These are phyloP conservation scores for Arachis hypogaea DNA, from an alignment of 306 rosid species.

Conservation along the genomic window DNA sequence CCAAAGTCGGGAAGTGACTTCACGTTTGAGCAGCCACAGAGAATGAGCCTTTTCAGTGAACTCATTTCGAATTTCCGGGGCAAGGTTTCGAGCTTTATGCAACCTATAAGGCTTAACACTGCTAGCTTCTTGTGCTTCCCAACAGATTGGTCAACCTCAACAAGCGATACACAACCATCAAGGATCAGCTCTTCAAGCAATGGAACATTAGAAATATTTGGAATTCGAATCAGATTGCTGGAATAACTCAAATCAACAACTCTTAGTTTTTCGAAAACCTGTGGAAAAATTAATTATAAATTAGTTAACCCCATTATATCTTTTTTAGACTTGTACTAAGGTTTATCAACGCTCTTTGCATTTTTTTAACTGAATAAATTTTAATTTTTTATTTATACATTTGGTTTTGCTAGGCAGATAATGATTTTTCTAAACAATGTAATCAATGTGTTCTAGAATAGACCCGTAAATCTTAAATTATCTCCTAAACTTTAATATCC, in stretches of 20 bases:
- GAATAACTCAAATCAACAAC: constrained; percentile 36
- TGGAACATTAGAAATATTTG: constrained; percentile 16
- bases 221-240: constrained; percentile 7
- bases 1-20: constrained; percentile 32
- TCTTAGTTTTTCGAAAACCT: constrained; percentile 35
- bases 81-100: constrained; percentile 4
- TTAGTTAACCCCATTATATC: no score
- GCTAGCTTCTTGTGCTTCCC: constrained; percentile 17
- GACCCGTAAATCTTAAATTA: no score
- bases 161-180: constrained; percentile 31
- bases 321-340: no score
- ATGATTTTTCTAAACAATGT: no score
- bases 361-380: no score
- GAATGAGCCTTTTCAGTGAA: constrained; percentile 25
- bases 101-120: constrained; percentile 27
- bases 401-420: no score
- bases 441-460: no score
- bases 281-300: no score
- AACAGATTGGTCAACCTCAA: constrained; percentile 24
- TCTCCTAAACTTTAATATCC: no score
- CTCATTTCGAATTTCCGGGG: constrained; percentile 17
- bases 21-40: constrained; percentile 29
- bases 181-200: constrained; percentile 28
- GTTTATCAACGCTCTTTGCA: no score
- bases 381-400: no score